Base-by-base conservation (phyloP, 257 asterid species). In the Solanum commersonii region DNA sequence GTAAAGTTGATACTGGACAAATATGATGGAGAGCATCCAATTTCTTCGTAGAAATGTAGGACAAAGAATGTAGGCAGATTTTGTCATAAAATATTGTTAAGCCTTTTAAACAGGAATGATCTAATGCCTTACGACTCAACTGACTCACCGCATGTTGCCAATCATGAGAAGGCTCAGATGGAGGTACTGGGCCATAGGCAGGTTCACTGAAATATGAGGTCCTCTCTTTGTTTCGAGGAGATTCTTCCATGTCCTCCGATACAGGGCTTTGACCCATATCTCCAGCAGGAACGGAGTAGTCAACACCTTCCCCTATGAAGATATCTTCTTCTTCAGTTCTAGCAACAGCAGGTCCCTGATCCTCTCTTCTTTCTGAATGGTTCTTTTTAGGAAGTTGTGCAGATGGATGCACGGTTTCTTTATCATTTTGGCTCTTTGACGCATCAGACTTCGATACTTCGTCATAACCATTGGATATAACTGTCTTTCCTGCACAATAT, bases 241-340 rank as follows among this genome's bases (percentile, higher is more conserved):
- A 97, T 92, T 97, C 99, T 91, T 97, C 98, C 99, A 97, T 97
- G 89, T 97, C 99, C 94, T 97, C 99, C 4, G 98, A 96, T 87
- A 95, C 73, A 83, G 99, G 99, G 89, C 99, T 96, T 91, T 95
- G 98, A 94, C 93, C 95, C 96, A 94, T 93, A 90, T 96, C 99
- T 92, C 92, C 94, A 91, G 94, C 91, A 22, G 98, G 98, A 89
- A 97, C 89, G 35, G 95, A 84, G 88, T 95, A 97, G 88, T 97
- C 98, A 78, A 94, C 82, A 18, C 99, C 99, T 34, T 96, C 99
- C 85, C 99, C 99, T 18, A 96, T 93, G 90, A 97, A 97, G 89
- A 97, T 97, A 93, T 97, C 99, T 9, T 97, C 98, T 86, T 95
- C 98, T 87, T 92, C 98, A 76, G 84, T 86, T 91, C 98, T 92